Conservation (phyloP, 257 asterid genomes). For the Solanum arcanum region DNA sequence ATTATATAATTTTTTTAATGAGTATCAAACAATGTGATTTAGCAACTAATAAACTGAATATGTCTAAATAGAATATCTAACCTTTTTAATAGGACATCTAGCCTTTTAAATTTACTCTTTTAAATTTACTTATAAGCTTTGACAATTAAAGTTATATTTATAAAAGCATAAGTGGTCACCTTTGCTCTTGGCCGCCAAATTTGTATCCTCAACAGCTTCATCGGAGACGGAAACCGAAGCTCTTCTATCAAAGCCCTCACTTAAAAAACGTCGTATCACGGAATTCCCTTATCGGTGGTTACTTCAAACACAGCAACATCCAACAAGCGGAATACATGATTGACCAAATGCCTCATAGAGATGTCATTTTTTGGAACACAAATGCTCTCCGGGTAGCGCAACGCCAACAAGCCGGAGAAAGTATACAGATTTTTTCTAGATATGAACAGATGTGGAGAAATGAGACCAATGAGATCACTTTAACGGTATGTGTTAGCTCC, state of each 20-base stretch:
- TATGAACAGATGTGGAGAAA: background rate
- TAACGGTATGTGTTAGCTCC: background rate
- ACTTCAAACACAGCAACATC: conserved; percentile 32
- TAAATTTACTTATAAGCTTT: too few species aligned
- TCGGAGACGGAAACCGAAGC: background rate
- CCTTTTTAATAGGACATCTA: too few species aligned
- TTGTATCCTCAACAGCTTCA: background rate
- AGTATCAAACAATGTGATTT: too few species aligned
- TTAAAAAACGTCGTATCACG: conserved; percentile 36
- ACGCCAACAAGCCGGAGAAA: background rate
- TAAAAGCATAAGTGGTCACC: background rate
- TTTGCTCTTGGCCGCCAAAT: background rate
- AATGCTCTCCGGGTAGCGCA: conserved; percentile 7
- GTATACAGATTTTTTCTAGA: background rate
- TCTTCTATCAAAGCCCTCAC: background rate
- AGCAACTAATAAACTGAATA: too few species aligned
- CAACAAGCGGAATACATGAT: conserved; percentile 30
- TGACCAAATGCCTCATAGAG: conserved; percentile 33
- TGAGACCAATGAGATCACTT: conserved; percentile 7
- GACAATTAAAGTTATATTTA: too few species aligned
- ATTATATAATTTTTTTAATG: too few species aligned
- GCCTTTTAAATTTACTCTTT: too few species aligned
- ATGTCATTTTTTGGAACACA: conserved; percentile 17
- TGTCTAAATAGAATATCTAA: too few species aligned
- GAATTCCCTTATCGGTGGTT: conserved; percentile 55